Percentiles rank a stretch among this genome's conserved stretches.
phyloP scores from a whole-genome alignment of 306 rosid genomes.

The Begonia fuchsioides region DNA sequence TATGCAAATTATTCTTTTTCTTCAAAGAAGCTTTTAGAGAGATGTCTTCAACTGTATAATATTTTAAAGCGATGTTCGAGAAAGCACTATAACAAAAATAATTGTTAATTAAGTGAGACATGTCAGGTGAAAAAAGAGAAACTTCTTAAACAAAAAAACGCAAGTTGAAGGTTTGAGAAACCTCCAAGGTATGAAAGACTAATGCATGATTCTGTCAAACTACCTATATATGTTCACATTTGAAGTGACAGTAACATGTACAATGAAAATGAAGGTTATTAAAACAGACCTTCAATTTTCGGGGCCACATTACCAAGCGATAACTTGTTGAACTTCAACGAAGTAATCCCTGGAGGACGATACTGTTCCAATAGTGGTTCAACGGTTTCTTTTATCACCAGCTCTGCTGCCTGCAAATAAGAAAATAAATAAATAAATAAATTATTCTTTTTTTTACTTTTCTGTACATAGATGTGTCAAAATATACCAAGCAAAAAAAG shows the following conservation, averaged over 20 bases:
- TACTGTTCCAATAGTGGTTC: constrained; percentile 83
- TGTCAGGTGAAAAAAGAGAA: not conserved
- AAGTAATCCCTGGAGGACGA: constrained; percentile 80
- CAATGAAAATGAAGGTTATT: constrained; percentile 2
- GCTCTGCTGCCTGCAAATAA: constrained; percentile 62
- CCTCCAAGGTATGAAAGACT: too few relatives aligned
- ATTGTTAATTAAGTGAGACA: not conserved
- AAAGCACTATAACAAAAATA: constrained; percentile 10
- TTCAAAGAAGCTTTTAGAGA: too few relatives aligned
- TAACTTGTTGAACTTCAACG: constrained; percentile 76
- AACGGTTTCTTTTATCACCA: constrained; percentile 67
- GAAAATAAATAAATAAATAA: too few relatives aligned
- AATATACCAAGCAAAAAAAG: too few relatives aligned
- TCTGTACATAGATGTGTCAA: too few relatives aligned
- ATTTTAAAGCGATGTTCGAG: not conserved
- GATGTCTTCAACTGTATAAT: not conserved
- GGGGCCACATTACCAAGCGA: constrained; percentile 89
- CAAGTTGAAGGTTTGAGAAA: too few relatives aligned
- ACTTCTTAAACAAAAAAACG: not conserved
- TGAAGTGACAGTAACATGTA: too few relatives aligned
- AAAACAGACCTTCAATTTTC: constrained; percentile 65
- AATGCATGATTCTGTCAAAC: too few relatives aligned
- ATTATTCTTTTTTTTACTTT: not conserved
- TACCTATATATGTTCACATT: too few relatives aligned
- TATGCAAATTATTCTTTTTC: too few relatives aligned